phyloP scores from a whole-genome alignment of 768 basidiomycete genomes.

The Zangia roseola region DNA sequence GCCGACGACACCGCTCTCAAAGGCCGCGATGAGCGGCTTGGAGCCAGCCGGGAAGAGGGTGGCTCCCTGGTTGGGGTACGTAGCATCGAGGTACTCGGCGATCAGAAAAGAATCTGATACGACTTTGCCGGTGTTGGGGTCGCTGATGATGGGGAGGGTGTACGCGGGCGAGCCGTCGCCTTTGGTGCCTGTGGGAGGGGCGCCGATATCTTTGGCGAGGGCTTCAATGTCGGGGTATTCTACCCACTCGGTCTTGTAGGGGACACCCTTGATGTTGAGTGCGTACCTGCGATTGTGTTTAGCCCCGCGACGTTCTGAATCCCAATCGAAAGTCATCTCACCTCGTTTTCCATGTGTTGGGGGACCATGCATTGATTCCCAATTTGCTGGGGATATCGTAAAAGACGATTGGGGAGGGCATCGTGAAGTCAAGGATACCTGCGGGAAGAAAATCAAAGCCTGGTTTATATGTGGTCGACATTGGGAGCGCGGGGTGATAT shows the following conservation, averaged over 20 bases:
- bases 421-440: conserved; percentile 8
- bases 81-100: conserved; percentile 45
- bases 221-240: conserved; percentile 42
- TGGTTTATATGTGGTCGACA: conserved; percentile 6
- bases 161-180: conserved; percentile 34
- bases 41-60: conserved; percentile 42
- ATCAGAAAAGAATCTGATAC: conserved; percentile 43
- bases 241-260: conserved; percentile 43
- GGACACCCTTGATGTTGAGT: conserved; percentile 41
- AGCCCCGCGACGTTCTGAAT: neutral
- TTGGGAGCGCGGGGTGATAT: neutral
- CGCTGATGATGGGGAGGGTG: conserved; percentile 43
- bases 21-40: conserved; percentile 40
- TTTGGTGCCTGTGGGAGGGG: conserved; percentile 29
- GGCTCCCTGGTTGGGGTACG: conserved; percentile 36
- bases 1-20: conserved; percentile 23
- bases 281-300: conserved; percentile 27
- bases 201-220: conserved; percentile 32
- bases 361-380: conserved; percentile 36
- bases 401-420: conserved; percentile 34
- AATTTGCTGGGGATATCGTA: conserved; percentile 45
- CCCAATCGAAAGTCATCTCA: conserved; percentile 9
- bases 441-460: neutral
- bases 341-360: conserved; percentile 49
- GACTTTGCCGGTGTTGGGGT: conserved; percentile 34